These are phyloP conservation scores for Paramecium sexaurelia DNA, from an alignment of 73 alveolate genomes.

Conservation along the genomic window DNA sequence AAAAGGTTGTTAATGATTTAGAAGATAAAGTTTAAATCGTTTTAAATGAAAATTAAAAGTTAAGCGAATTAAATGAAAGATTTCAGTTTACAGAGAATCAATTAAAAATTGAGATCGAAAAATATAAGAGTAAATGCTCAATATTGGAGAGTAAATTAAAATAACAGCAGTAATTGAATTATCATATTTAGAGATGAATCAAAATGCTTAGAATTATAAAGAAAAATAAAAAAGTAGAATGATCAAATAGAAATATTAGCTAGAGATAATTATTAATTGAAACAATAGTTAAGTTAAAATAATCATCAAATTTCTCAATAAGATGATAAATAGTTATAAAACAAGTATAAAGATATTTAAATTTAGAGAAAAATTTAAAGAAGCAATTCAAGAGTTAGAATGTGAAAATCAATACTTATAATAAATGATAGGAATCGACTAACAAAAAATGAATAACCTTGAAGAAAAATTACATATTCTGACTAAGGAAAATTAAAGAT, in stretches of 20 bases:
- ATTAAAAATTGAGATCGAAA: not conserved
- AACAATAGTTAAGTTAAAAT: not conserved
- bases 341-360: not conserved
- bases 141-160: constrained; percentile 22
- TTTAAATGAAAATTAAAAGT: not conserved
- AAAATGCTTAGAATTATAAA: not conserved
- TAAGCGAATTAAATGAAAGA: constrained; percentile 4
- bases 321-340: not conserved
- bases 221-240: not conserved
- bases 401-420: not conserved
- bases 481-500: constrained; percentile 25
- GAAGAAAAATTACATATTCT: constrained; percentile 5
- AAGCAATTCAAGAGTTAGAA: constrained; percentile 2
- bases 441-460: not conserved
- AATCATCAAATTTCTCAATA: not conserved
- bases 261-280: not conserved
- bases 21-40: not conserved
- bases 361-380: not conserved
- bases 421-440: constrained; percentile 6
- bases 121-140: constrained; percentile 26
- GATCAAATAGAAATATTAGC: not conserved
- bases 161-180: not conserved
- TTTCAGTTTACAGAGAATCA: not conserved
- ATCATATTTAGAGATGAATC: constrained; percentile 6
- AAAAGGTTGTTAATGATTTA: not conserved